Conservation (phyloP, 805 yeast species). For the Kregervanrija fluxuum region DNA sequence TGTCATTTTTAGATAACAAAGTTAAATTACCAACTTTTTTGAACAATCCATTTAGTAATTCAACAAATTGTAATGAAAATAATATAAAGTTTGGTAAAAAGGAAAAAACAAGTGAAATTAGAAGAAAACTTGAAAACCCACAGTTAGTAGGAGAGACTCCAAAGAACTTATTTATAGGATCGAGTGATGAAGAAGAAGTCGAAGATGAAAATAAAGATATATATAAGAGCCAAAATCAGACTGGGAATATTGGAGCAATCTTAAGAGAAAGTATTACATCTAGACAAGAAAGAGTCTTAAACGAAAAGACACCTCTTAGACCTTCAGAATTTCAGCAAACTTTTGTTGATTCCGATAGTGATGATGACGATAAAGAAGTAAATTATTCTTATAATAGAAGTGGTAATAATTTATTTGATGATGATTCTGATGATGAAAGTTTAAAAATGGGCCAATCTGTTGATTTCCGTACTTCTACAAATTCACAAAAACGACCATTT, state of each 20-base stretch:
- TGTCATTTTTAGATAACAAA: conserved; percentile 5
- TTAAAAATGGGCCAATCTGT: conserved; percentile 20
- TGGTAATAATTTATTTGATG: conserved; percentile 3
- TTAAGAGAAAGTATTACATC: conserved; percentile 8
- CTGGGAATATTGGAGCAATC: neutral
- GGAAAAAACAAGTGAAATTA: conserved; percentile 8
- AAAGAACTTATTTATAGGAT: conserved; percentile 20
- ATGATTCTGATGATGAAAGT: conserved; percentile 7
- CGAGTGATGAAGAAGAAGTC: conserved; percentile 22
- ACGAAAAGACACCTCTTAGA: neutral
- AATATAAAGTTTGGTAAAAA: neutral
- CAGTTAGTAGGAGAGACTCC: conserved; percentile 13
- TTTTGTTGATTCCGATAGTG: neutral
- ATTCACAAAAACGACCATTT: neutral
- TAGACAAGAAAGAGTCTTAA: conserved; percentile 7
- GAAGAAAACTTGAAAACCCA: conserved; percentile 16
- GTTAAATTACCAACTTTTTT: neutral
- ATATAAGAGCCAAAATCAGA: neutral
- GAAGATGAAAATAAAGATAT: conserved; percentile 9
- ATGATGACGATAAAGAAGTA: conserved; percentile 3
- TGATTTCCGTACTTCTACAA: conserved; percentile 14
- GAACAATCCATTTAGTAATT: neutral
- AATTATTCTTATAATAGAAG: neutral
- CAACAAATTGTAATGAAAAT: neutral
- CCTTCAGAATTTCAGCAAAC: neutral